Evolutionary conservation across 2,329 filamentous ascomycete genomes (phyloP).

Genomic region (Aureobasidium namibiae): DNA sequence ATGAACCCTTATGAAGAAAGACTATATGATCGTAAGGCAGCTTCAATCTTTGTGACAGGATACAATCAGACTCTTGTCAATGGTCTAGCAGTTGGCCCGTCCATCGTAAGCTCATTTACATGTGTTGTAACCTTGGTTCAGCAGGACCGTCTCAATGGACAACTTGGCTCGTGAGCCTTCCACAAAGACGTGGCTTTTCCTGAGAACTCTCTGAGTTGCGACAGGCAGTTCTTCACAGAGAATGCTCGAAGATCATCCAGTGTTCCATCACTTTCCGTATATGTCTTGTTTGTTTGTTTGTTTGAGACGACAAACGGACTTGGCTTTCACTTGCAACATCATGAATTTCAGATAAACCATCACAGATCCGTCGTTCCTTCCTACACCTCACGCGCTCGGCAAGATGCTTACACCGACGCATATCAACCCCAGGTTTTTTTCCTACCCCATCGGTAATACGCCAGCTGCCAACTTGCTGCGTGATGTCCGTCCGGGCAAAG

Average conservation of each 20-base stretch:
- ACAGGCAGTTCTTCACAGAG: not conserved
- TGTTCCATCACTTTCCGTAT: not conserved
- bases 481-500: slow-evolving; percentile 38
- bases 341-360: not conserved
- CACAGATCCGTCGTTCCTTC: not conserved
- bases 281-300: not conserved
- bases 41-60: not conserved
- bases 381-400: not conserved
- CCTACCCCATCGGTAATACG: slow-evolving; percentile 41
- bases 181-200: not conserved
- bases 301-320: not conserved
- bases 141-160: too few species aligned
- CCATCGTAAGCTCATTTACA: not conserved
- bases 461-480: slow-evolving; percentile 44
- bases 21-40: not conserved
- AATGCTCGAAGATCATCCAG: not conserved
- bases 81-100: not conserved
- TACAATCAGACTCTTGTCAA: not conserved
- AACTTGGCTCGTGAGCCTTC: not conserved
- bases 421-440: slow-evolving; percentile 19
- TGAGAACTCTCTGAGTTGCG: not conserved
- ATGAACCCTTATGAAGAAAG: not conserved
- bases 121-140: not conserved
- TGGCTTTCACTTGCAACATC: not conserved
- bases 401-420: slow-evolving; percentile 13